phyloP scores from a whole-genome alignment of 2,329 filamentous ascomycete species.

The Knufia petricola region DNA sequence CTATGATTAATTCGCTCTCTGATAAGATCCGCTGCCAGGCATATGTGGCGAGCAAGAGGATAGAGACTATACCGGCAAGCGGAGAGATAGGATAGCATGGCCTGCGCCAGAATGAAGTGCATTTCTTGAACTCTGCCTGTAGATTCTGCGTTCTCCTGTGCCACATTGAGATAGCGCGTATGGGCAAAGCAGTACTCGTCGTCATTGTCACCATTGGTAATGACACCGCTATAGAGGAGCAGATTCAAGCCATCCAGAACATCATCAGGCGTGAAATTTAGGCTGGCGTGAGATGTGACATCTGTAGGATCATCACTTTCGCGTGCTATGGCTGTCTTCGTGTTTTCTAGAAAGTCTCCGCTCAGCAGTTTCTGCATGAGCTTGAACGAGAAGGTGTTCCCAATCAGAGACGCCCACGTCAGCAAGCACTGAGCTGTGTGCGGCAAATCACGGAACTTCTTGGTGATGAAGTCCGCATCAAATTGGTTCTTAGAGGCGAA shows the following conservation, averaged over 20 bases:
- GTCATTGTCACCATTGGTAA: slow-evolving; percentile 73
- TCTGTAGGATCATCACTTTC: slow-evolving; percentile 28
- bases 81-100: slow-evolving; percentile 61
- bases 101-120: slow-evolving; percentile 82
- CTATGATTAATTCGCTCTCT: slow-evolving; percentile 53
- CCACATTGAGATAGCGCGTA: slow-evolving; percentile 73
- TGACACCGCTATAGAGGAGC: slow-evolving; percentile 67
- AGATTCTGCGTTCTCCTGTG: slow-evolving; percentile 59
- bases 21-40: slow-evolving; percentile 65
- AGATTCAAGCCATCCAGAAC: slow-evolving; percentile 71
- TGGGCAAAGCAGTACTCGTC: slow-evolving; percentile 83
- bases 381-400: slow-evolving; percentile 73
- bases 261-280: slow-evolving; percentile 55
- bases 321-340: slow-evolving; percentile 30
- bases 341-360: slow-evolving; percentile 57
- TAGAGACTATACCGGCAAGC: slow-evolving; percentile 57
- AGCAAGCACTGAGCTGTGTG: slow-evolving; percentile 65
- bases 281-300: slow-evolving; percentile 30
- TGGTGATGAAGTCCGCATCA: slow-evolving; percentile 72
- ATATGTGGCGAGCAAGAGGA: slow-evolving; percentile 70
- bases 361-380: slow-evolving; percentile 67
- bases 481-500: slow-evolving; percentile 75
- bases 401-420: slow-evolving; percentile 76
- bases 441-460: slow-evolving; percentile 67
- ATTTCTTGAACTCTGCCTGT: slow-evolving; percentile 51